phyloP scores from a whole-genome alignment of 768 basidiomycete species.

The Tylopilus felleus region DNA sequence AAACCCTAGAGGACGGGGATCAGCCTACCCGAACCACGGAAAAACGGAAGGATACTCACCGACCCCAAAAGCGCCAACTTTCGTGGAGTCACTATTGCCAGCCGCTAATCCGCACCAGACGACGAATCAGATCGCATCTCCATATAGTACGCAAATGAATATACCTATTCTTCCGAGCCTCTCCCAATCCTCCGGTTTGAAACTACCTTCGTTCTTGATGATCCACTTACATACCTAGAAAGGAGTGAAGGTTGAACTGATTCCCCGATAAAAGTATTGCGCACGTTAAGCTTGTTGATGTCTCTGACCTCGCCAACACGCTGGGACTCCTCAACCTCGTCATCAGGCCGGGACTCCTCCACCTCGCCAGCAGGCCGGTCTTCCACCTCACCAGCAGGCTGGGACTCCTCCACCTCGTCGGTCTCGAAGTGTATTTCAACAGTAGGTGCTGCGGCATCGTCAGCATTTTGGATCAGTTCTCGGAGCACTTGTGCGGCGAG shows the following conservation, averaged over 20 bases:
- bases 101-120: not conserved
- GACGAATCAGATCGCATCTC: not conserved
- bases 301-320: not conserved
- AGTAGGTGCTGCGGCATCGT: conserved; percentile 40
- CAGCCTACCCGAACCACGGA: not conserved
- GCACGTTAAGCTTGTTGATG: not conserved
- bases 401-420: not conserved
- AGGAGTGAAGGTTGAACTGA: not conserved
- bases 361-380: too few relatives aligned
- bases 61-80: conserved; percentile 19
- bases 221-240: conserved; percentile 11
- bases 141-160: not conserved
- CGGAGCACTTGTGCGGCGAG: conserved; percentile 35
- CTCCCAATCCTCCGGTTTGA: not conserved
- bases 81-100: conserved; percentile 11
- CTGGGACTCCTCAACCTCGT: not conserved
- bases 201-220: conserved; percentile 11
- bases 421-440: conserved; percentile 40
- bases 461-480: conserved; percentile 24
- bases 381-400: too few relatives aligned
- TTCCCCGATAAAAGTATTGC: not conserved
- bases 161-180: conserved; percentile 12
- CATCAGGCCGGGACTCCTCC: not conserved
- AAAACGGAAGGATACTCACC: not conserved
- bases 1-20: conserved; percentile 6